phyloP scores from a whole-genome alignment of 2,329 filamentous ascomycete genomes.

The Blastomyces parvus region DNA sequence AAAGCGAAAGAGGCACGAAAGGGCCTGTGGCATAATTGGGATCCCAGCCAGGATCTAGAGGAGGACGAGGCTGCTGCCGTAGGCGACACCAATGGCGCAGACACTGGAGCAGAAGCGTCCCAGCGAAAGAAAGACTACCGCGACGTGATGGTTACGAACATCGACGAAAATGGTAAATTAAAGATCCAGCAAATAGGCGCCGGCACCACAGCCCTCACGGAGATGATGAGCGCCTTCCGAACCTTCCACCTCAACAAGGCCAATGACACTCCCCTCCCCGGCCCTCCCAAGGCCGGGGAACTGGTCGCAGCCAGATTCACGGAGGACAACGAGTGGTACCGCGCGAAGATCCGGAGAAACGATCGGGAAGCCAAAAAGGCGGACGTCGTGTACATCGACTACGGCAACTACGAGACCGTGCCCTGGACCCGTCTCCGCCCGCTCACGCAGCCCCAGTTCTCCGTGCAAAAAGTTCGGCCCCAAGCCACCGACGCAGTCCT shows the following conservation, averaged over 20 bases:
- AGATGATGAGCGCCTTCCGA: conserved; percentile 83
- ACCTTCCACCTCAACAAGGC: conserved; percentile 78
- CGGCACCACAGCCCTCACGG: conserved; percentile 74
- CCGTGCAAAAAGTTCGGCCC: conserved; percentile 66
- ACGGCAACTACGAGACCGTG: conserved; percentile 84
- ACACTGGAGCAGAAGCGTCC: conserved; percentile 47
- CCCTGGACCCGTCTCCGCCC: conserved; percentile 76
- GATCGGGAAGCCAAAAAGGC: conserved; percentile 81
- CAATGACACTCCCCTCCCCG: conserved; percentile 63
- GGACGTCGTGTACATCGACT: conserved; percentile 91
- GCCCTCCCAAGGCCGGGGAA: conserved; percentile 81
- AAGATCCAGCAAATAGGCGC: conserved; percentile 88
- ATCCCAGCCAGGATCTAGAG: conserved; percentile 72
- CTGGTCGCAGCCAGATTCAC: conserved; percentile 86
- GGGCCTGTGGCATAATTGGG: conserved; percentile 88
- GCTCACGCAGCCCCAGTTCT: conserved; percentile 71
- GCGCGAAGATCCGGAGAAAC: conserved; percentile 80
- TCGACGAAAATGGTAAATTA: conserved; percentile 69
- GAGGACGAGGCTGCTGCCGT: conserved; percentile 44
- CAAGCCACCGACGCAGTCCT: conserved; percentile 82
- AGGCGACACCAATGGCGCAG: conserved; percentile 41
- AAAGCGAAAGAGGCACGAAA: conserved; percentile 81
- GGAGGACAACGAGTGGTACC: conserved; percentile 87
- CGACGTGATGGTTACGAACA: conserved; percentile 83
- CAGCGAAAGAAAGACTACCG: conserved; percentile 79